These are phyloP conservation scores for Epichloe brachyelytri DNA, from an alignment of 2,329 filamentous ascomycete genomes.

Conservation along the genomic window DNA sequence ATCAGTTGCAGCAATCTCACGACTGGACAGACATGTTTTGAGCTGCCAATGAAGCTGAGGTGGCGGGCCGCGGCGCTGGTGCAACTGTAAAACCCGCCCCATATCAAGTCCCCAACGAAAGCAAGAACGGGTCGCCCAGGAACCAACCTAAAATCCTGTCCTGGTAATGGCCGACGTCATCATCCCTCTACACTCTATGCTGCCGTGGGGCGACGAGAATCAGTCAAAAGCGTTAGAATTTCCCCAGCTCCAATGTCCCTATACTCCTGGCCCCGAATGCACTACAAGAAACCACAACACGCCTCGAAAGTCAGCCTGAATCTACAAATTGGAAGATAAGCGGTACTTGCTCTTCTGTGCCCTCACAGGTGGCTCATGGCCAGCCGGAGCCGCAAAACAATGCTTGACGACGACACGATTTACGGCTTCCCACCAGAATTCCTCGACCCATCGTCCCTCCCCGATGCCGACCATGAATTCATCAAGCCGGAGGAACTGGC, in stretches of 20 bases:
- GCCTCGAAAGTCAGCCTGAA: no score
- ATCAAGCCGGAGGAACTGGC: conserved; percentile 57
- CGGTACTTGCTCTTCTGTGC: not conserved
- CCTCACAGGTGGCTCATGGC: not conserved
- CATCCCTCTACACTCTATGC: not conserved
- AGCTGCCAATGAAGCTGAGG: not conserved
- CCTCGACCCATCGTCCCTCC: conserved; percentile 57
- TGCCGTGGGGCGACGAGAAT: not conserved
- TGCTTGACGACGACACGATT: conserved; percentile 14
- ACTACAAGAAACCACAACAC: no score
- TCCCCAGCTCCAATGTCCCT: no score
- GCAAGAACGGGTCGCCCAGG: no score
- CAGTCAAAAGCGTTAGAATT: no score
- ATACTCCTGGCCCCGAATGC: no score
- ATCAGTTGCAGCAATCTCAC: no score
- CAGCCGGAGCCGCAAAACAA: conserved; percentile 6
- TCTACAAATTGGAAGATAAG: not conserved
- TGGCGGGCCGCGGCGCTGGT: not conserved
- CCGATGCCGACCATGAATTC: conserved; percentile 73
- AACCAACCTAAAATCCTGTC: no score
- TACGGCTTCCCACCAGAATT: conserved; percentile 50
- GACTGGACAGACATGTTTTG: not conserved
- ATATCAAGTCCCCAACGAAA: not conserved
- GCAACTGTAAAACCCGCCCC: not conserved
- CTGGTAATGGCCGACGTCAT: not conserved